phyloP scores from a whole-genome alignment of 805 yeast species.

The Cyberlindnera veronae region DNA sequence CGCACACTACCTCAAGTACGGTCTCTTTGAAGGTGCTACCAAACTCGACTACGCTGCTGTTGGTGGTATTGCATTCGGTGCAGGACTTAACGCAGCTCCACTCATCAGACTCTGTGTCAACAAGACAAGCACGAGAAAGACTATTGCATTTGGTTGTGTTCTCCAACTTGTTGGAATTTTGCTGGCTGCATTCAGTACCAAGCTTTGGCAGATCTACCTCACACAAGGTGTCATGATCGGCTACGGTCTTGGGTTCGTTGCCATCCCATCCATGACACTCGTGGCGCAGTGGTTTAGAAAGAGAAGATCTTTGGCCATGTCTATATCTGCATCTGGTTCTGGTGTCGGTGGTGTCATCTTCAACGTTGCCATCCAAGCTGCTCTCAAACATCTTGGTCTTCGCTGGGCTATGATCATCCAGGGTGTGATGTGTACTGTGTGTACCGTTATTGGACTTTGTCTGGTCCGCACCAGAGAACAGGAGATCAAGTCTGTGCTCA shows the following conservation, averaged over 20 bases:
- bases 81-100: conserved; percentile 63
- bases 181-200: conserved; percentile 56
- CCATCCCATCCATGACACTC: conserved; percentile 55
- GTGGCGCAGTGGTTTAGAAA: conserved; percentile 71
- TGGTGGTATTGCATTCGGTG: conserved; percentile 59
- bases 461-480: conserved; percentile 38
- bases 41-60: conserved; percentile 61
- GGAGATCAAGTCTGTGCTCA: conserved; percentile 33
- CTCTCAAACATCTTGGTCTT: conserved; percentile 29
- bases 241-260: conserved; percentile 46
- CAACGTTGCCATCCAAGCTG: conserved; percentile 34
- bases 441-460: conserved; percentile 32
- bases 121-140: conserved; percentile 37
- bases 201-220: conserved; percentile 61
- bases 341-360: conserved; percentile 45
- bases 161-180: conserved; percentile 53
- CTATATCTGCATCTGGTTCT: conserved; percentile 38
- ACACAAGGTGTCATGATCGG: conserved; percentile 69
- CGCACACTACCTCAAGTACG: conserved; percentile 49
- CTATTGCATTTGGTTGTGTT: conserved; percentile 47
- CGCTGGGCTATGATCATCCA: conserved; percentile 36
- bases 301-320: conserved; percentile 48
- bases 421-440: conserved; percentile 34
- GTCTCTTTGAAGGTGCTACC: conserved; percentile 49
- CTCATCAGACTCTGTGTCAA: conserved; percentile 29